These are phyloP conservation scores for Ramaria rubella DNA, from an alignment of 768 basidiomycete species.

Conservation along the genomic window DNA sequence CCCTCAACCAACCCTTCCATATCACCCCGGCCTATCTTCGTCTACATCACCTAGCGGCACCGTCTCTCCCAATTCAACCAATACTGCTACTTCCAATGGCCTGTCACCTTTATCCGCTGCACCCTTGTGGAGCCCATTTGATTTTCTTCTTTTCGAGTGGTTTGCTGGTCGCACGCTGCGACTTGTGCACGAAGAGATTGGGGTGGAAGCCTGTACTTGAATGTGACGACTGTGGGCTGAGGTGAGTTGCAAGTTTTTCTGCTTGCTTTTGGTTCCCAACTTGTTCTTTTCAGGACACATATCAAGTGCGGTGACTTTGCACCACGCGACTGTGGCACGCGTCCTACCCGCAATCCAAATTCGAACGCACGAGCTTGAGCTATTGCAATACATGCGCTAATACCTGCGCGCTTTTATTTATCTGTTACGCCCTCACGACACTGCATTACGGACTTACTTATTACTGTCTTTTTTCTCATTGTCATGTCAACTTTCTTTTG, in stretches of 20 bases:
- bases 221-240: constrained; percentile 84
- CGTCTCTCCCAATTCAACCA: constrained; percentile 1
- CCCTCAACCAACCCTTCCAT: too few species aligned
- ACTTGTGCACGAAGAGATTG: constrained; percentile 72
- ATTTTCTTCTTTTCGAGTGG: constrained; percentile 73
- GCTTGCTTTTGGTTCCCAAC: constrained; percentile 9
- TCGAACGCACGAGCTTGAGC: not conserved
- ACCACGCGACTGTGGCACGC: constrained; percentile 71
- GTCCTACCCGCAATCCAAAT: not conserved
- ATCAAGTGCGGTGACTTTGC: constrained; percentile 82
- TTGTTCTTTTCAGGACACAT: constrained; percentile 51
- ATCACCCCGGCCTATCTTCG: not conserved
- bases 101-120: not conserved
- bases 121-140: constrained; percentile 62
- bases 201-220: constrained; percentile 82
- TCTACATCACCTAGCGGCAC: not conserved
- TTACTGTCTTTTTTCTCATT: not conserved
- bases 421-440: not conserved
- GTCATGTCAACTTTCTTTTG: constrained; percentile 10
- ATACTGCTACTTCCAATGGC: not conserved
- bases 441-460: not conserved
- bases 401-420: not conserved
- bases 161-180: constrained; percentile 69
- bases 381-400: not conserved
- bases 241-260: constrained; percentile 33